Percentiles rank a stretch among this genome's conserved stretches.
Evolutionary conservation across 2,329 filamentous ascomycete species (phyloP).

Genomic region (Xylaria sp.): DNA sequence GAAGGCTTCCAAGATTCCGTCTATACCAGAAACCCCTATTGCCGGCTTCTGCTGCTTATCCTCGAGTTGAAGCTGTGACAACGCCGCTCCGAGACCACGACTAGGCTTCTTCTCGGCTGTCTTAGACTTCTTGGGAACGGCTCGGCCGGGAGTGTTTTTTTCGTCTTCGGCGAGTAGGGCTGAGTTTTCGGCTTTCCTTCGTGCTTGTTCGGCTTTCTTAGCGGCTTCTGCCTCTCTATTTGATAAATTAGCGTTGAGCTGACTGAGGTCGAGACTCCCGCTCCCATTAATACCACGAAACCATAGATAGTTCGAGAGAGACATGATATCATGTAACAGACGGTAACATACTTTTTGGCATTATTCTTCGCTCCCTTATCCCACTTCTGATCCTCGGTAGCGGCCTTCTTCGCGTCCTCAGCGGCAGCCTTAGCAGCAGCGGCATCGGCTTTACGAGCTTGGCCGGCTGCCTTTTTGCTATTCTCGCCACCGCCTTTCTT

Average conservation of each 20-base stretch:
- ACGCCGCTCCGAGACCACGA: conserved; percentile 42
- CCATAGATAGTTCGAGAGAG: not conserved
- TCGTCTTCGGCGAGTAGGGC: conserved; percentile 87
- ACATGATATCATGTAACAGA: not conserved
- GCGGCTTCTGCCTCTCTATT: conserved; percentile 82
- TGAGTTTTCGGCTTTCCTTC: conserved; percentile 93
- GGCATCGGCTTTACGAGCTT: conserved; percentile 91
- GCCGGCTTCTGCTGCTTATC: conserved; percentile 65
- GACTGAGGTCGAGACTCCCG: not conserved
- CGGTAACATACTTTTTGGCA: conserved; percentile 80
- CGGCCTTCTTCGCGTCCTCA: conserved; percentile 73
- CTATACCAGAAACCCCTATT: conserved; percentile 84
- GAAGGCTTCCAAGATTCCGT: conserved; percentile 91
- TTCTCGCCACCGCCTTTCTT: conserved; percentile 80
- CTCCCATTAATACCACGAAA: not conserved
- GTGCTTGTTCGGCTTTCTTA: conserved; percentile 83
- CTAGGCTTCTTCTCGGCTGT: conserved; percentile 74
- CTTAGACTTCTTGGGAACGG: conserved; percentile 74
- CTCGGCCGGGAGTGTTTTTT: conserved; percentile 66
- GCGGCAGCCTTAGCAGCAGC: conserved; percentile 82
- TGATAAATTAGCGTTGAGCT: not conserved
- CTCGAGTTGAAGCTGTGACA: conserved; percentile 71
- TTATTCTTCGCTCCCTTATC: conserved; percentile 84
- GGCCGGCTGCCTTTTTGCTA: conserved; percentile 88
- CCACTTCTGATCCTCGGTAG: conserved; percentile 82